Conservation (phyloP, 352 stramenopile species). For the Phytopythium oedochilum region DNA sequence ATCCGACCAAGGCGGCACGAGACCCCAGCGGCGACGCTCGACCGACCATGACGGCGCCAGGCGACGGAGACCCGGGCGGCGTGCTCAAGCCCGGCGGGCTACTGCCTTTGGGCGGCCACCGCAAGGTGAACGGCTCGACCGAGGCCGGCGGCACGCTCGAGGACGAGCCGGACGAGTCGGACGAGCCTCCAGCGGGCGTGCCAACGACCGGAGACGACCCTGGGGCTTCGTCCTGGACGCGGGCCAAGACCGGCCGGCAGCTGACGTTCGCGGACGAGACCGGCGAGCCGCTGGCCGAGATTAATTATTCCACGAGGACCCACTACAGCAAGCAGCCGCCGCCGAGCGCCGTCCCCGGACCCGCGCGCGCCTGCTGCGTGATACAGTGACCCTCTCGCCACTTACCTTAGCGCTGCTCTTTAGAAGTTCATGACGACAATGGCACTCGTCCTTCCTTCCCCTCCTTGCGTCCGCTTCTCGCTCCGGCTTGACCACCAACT, state of each 20-base stretch:
- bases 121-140: slow-evolving; percentile 13
- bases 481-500: no score
- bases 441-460: no score
- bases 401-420: not conserved
- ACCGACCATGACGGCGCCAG: slow-evolving; percentile 8
- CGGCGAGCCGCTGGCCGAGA: slow-evolving; percentile 46
- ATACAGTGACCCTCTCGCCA: slow-evolving; percentile 39
- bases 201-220: slow-evolving; percentile 16
- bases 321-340: slow-evolving; percentile 78
- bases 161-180: slow-evolving; percentile 7
- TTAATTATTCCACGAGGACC: slow-evolving; percentile 68
- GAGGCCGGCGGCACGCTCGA: slow-evolving; percentile 4
- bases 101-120: slow-evolving; percentile 8
- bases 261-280: slow-evolving; percentile 70
- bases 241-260: slow-evolving; percentile 25
- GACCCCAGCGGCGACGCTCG: no score
- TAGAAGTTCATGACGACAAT: no score
- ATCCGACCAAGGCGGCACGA: no score
- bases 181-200: slow-evolving; percentile 6
- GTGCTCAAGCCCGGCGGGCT: slow-evolving; percentile 6
- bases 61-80: not conserved
- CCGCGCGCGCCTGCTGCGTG: slow-evolving; percentile 30
- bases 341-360: slow-evolving; percentile 20
- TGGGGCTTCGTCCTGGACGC: not conserved
- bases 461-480: no score